Evolutionary conservation across 176 grass and related monocot genomes (phyloP).

Genomic region (Triticum monococcum): DNA sequence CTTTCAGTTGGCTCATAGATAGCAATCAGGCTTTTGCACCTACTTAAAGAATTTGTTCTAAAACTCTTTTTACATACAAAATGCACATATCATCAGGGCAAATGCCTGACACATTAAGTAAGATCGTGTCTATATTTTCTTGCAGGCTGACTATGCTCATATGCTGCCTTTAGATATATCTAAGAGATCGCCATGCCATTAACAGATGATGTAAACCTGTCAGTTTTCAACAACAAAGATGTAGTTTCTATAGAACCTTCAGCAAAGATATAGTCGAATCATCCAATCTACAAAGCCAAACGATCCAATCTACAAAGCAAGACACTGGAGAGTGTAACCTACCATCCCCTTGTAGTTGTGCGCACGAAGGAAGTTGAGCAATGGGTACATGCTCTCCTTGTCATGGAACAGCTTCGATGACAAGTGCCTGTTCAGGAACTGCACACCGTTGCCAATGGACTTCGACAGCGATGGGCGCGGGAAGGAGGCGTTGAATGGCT

Average conservation of each 20-base stretch:
- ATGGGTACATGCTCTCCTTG: conserved; percentile 95
- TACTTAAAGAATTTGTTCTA: neutral
- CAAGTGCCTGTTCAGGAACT: conserved; percentile 98
- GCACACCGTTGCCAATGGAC: conserved; percentile 97
- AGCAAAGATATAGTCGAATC: neutral
- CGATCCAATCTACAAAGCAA: neutral
- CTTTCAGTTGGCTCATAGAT: neutral
- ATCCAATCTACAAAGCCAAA: neutral
- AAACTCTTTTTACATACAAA: neutral
- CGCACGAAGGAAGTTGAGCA: conserved; percentile 90
- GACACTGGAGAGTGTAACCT: neutral
- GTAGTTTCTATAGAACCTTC: neutral
- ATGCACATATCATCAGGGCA: neutral
- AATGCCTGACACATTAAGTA: neutral
- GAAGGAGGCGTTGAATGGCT: conserved; percentile 97
- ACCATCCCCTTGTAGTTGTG: conserved; percentile 99
- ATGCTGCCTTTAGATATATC: neutral
- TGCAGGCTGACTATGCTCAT: neutral
- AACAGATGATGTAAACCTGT: conserved; percentile 41
- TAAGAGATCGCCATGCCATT: neutral
- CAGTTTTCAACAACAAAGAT: neutral
- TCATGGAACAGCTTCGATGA: conserved; percentile 96
- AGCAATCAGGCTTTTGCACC: neutral
- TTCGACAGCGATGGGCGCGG: conserved; percentile 88
- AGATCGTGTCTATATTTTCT: neutral